These are phyloP conservation scores for Penicillium italicum DNA, from an alignment of 2,329 filamentous ascomycete species.

Conservation along the genomic window DNA sequence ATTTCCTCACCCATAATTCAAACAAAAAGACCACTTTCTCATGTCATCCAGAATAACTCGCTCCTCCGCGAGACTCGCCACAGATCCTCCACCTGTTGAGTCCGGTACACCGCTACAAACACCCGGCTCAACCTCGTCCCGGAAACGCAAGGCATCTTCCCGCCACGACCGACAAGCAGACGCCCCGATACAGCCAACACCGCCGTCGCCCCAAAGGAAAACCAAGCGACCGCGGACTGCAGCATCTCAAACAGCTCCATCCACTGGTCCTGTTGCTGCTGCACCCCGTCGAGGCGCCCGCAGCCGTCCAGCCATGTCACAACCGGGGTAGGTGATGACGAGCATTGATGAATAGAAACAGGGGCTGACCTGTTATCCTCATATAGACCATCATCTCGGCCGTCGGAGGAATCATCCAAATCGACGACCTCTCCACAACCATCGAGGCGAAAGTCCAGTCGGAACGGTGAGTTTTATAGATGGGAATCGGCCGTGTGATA, in stretches of 20 bases:
- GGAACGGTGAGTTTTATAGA: conserved; percentile 60
- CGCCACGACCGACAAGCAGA: conserved; percentile 47
- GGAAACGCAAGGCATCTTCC: conserved; percentile 72
- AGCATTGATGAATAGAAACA: conserved; percentile 13
- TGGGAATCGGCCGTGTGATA: background rate
- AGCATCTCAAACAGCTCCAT: conserved; percentile 43
- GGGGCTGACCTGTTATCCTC: conserved; percentile 19
- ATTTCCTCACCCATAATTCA: conserved; percentile 7
- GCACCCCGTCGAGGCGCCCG: conserved; percentile 43
- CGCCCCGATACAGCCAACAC: conserved; percentile 32
- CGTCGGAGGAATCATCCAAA: conserved; percentile 60
- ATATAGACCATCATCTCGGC: conserved; percentile 59
- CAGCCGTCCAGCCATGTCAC: conserved; percentile 41
- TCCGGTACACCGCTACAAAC: conserved; percentile 37
- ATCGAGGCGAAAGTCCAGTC: conserved; percentile 68
- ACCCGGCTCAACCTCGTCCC: conserved; percentile 50
- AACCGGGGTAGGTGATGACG: conserved; percentile 36
- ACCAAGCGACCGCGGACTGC: conserved; percentile 69
- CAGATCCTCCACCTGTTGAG: conserved; percentile 51
- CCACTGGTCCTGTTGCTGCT: conserved; percentile 40
- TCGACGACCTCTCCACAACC: conserved; percentile 55
- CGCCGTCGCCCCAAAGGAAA: conserved; percentile 50
- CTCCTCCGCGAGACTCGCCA: conserved; percentile 87
- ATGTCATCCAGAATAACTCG: conserved; percentile 97
- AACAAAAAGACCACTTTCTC: conserved; percentile 55